Evolutionary conservation across 108 stramenopile species (phyloP), one percentile per base, ranked within the genome.

Genomic region (Cylindrotheca fusiformis): DNA sequence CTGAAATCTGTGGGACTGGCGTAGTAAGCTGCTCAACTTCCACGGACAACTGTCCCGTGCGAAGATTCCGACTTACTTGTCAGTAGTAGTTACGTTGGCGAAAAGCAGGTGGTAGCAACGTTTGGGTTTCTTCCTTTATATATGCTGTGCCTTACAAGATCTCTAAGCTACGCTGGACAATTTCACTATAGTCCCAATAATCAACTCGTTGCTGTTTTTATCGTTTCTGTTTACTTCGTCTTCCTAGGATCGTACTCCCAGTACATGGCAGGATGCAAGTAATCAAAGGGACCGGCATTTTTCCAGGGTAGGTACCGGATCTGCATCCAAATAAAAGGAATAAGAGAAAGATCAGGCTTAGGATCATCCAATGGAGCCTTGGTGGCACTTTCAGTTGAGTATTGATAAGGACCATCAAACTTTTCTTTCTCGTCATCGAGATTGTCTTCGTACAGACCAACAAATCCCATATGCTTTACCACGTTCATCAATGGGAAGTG

Each of bases 401-500:
- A 19, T 2, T 22, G 41, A 3, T 6, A 24, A 14, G 61, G 61
- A 28, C 61, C 61, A 62, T 62, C 48, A 49, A 49, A 65, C 24
- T 55, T 29, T 8, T 45, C 22, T 14, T 36, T n/a, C 1, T 54
- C 19, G 0, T 65, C 54, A 41, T 65, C 56, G 17, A 68, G 21
- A 48, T 41, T 8, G 17, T 58, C 57, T 1, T 6, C 1, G 25
- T 56, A 59, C 19, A 68, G 29, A 22, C 58, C 67, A 10, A 55
- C 58, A 31, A 68, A 68, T 1, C 67, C 67, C 17, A 68, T 21
- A 19, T 59, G 59, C 17, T 59, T 48, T 1, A 68, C 44, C 3
- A 58, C 59, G 5, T 68, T 58, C 47, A 68, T 32, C 47, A 68
- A 18, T 3, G 67, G 67, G 12, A 59, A 45, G 33, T 50, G 46